phyloP scores from a whole-genome alignment of 73 alveolate species.

The Paramecium bursaria region DNA sequence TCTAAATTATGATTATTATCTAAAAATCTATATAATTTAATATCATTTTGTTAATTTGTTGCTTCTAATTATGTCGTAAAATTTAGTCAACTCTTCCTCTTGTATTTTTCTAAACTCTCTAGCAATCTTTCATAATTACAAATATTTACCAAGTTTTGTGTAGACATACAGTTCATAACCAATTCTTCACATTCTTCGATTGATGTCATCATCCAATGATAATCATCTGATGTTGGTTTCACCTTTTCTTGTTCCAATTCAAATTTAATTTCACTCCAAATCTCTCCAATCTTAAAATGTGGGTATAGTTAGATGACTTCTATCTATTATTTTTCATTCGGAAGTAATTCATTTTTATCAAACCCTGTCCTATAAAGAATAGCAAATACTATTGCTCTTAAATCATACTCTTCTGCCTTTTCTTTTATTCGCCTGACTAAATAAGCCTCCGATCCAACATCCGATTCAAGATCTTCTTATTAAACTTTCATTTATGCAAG shows the following conservation, averaged over 20 bases:
- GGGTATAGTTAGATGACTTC: slow-evolving; percentile 97
- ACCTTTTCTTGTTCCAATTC: slow-evolving; percentile 88
- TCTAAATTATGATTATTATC: not conserved
- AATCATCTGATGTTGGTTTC: slow-evolving; percentile 94
- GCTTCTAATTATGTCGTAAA: slow-evolving; percentile 72
- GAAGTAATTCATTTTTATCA: slow-evolving; percentile 90
- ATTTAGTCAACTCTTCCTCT: slow-evolving; percentile 72
- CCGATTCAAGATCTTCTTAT: slow-evolving; percentile 66
- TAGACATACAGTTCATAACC: slow-evolving; percentile 85
- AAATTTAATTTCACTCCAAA: slow-evolving; percentile 94
- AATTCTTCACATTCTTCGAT: slow-evolving; percentile 95
- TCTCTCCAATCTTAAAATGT: slow-evolving; percentile 93
- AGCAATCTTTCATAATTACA: slow-evolving; percentile 64
- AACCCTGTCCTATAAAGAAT: slow-evolving; percentile 92
- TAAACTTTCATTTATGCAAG: slow-evolving; percentile 73
- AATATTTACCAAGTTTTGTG: slow-evolving; percentile 74
- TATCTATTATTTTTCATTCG: slow-evolving; percentile 91
- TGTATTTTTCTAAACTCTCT: slow-evolving; percentile 71
- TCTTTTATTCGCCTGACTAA: slow-evolving; percentile 71
- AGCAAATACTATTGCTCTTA: slow-evolving; percentile 94
- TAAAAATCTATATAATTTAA: not conserved
- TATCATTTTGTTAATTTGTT: slow-evolving; percentile 63
- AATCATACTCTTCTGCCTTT: slow-evolving; percentile 85
- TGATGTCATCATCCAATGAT: slow-evolving; percentile 94
- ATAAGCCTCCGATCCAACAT: slow-evolving; percentile 70